A percentile compares a stretch with the other conserved stretches of the same genome.
Evolutionary conservation across 306 rosid species (phyloP).

Genomic region (Vicia sativa): DNA sequence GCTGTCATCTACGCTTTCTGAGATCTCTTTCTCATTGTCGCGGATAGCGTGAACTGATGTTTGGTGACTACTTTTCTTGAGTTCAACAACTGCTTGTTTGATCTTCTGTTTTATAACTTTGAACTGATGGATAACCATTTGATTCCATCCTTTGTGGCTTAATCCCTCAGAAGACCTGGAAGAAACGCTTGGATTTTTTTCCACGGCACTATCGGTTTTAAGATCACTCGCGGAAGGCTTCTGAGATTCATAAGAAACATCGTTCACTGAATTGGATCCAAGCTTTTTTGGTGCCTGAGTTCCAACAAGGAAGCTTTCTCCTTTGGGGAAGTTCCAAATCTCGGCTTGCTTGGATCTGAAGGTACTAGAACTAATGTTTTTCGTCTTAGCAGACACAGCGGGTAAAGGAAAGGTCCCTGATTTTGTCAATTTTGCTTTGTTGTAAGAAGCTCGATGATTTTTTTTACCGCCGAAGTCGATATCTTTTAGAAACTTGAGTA

Average conservation of each 20-base stretch:
- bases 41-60: slow-evolving; percentile 35
- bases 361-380: slow-evolving; percentile 49
- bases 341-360: slow-evolving; percentile 76
- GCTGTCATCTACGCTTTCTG: slow-evolving; percentile 40
- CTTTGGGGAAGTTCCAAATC: slow-evolving; percentile 53
- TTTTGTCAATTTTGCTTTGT: slow-evolving; percentile 56
- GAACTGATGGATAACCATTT: slow-evolving; percentile 71
- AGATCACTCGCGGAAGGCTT: slow-evolving; percentile 30
- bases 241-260: slow-evolving; percentile 31
- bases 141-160: slow-evolving; percentile 80
- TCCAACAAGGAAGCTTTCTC: slow-evolving; percentile 42
- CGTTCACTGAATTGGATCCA: slow-evolving; percentile 43
- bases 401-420: slow-evolving; percentile 77
- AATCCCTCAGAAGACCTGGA: slow-evolving; percentile 45
- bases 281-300: slow-evolving; percentile 40
- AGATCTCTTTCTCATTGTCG: slow-evolving; percentile 43
- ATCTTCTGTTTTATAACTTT: slow-evolving; percentile 74
- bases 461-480: slow-evolving; percentile 40
- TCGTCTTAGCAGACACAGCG: slow-evolving; percentile 41
- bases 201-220: slow-evolving; percentile 27
- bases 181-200: slow-evolving; percentile 39
- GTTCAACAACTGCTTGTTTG: slow-evolving; percentile 64
- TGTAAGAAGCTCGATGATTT: slow-evolving; percentile 45
- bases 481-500: slow-evolving; percentile 63
- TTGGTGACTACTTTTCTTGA: slow-evolving; percentile 50